Evolutionary conservation across 306 rosid genomes (phyloP).

Genomic region (Sesbania bispinosa): DNA sequence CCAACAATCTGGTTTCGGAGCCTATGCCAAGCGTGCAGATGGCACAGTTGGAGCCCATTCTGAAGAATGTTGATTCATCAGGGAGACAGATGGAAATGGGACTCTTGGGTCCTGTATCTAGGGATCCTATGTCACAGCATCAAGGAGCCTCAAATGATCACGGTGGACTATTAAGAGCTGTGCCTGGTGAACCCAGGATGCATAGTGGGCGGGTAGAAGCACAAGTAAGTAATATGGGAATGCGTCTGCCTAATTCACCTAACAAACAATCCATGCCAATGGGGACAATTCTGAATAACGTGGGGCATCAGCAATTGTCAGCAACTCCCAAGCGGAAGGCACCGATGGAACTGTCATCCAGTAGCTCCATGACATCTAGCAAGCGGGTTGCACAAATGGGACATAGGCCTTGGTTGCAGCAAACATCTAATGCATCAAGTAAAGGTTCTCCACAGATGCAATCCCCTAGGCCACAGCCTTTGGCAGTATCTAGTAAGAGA

Average conservation of each 20-base stretch:
- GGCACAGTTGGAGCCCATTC: conserved; percentile 57
- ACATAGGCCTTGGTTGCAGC: conserved; percentile 80
- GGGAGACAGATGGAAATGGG: conserved; percentile 54
- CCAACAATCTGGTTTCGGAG: conserved; percentile 60
- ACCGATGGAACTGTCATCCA: conserved; percentile 35
- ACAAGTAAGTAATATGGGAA: conserved; percentile 23
- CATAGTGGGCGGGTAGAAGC: conserved; percentile 44
- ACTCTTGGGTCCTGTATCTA: conserved; percentile 40
- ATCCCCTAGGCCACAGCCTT: conserved; percentile 36
- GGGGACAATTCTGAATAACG: conserved; percentile 29
- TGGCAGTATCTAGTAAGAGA: conserved; percentile 47
- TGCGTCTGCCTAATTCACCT: conserved; percentile 31
- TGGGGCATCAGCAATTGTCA: conserved; percentile 39
- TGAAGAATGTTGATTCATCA: conserved; percentile 47
- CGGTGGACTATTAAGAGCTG: conserved; percentile 38
- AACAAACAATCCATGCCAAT: conserved; percentile 39
- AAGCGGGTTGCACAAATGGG: conserved; percentile 57
- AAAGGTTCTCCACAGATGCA: conserved; percentile 43
- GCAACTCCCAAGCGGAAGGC: conserved; percentile 71
- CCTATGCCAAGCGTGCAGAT: conserved; percentile 50
- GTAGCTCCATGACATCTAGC: conserved; percentile 32
- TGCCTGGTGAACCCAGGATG: conserved; percentile 34
- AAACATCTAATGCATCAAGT: conserved; percentile 39
- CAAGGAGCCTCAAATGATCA: conserved; percentile 33
- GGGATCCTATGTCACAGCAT: conserved; percentile 40